Conservation (phyloP, 2,329 filamentous ascomycete genomes). For the Cercospora brassicicola region DNA sequence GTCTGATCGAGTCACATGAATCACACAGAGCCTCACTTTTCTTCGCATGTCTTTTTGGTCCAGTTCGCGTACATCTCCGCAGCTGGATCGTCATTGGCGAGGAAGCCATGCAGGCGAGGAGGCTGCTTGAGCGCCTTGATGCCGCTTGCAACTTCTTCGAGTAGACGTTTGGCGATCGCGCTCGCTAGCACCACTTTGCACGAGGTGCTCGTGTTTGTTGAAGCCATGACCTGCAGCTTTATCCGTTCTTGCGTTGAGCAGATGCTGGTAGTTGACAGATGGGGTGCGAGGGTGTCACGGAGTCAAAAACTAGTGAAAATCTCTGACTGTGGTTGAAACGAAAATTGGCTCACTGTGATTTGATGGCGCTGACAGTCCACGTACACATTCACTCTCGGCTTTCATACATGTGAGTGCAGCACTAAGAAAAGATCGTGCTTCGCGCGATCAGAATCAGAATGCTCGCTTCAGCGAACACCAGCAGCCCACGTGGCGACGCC, state of each 20-base stretch:
- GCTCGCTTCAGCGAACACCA: not conserved
- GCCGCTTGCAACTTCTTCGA: slow-evolving; percentile 74
- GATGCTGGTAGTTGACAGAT: not conserved
- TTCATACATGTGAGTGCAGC: not conserved
- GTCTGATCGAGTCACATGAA: not conserved
- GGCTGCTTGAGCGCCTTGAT: slow-evolving; percentile 69
- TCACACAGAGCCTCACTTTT: slow-evolving; percentile 71
- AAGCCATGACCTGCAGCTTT: slow-evolving; percentile 7
- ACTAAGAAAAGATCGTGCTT: not conserved
- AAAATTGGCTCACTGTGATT: slow-evolving; percentile 9
- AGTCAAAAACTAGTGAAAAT: not conserved
- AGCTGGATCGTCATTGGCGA: slow-evolving; percentile 88
- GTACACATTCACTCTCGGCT: not conserved
- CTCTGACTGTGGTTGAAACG: not conserved
- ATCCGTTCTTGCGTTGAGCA: not conserved
- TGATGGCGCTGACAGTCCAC: not conserved
- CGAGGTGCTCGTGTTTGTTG: slow-evolving; percentile 38
- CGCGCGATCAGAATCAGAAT: not conserved
- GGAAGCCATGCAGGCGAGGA: slow-evolving; percentile 83
- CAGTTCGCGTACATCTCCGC: slow-evolving; percentile 93
- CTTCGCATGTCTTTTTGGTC: slow-evolving; percentile 93
- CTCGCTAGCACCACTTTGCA: slow-evolving; percentile 94
- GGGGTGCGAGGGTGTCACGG: not conserved
- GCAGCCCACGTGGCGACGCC: not conserved
- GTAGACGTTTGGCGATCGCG: slow-evolving; percentile 78